Percentiles rank a stretch among this genome's conserved stretches.
These are phyloP conservation scores for Carex arenaria DNA, from an alignment of 202 grass and related monocot species.

Conservation along the genomic window DNA sequence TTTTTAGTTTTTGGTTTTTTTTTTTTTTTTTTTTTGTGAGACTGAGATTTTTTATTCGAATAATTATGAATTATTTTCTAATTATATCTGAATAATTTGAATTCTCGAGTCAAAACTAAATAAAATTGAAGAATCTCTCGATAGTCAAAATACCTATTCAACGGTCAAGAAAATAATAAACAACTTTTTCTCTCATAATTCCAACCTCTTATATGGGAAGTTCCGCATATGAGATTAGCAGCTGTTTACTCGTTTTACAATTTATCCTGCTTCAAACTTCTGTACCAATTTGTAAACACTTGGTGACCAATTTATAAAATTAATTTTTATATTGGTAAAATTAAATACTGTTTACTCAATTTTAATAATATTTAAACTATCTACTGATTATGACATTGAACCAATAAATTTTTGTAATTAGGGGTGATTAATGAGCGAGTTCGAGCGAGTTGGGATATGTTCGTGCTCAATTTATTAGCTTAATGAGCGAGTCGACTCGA, in stretches of 20 bases:
- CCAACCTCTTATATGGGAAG: background rate
- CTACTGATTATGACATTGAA: background rate
- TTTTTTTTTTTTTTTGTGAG: too few relatives aligned
- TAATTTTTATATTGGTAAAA: background rate
- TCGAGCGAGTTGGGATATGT: too few relatives aligned
- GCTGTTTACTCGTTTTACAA: background rate
- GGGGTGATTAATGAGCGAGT: too few relatives aligned
- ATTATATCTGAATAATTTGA: too few relatives aligned
- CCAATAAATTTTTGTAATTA: background rate
- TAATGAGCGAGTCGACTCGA: too few relatives aligned
- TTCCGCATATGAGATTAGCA: background rate
- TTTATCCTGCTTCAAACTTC: background rate
- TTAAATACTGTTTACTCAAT: background rate
- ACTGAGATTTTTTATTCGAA: too few relatives aligned
- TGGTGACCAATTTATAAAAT: background rate
- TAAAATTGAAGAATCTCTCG: background rate
- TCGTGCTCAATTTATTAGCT: too few relatives aligned
- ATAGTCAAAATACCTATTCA: background rate
- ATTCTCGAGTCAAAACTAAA: background rate
- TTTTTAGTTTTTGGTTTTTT: too few relatives aligned
- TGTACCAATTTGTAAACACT: background rate
- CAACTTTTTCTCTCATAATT: background rate
- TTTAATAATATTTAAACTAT: background rate
- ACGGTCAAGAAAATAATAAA: background rate
- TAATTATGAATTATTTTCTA: too few relatives aligned